phyloP scores from a whole-genome alignment of 106 monocot species.

The Amphibolis antarctica region DNA sequence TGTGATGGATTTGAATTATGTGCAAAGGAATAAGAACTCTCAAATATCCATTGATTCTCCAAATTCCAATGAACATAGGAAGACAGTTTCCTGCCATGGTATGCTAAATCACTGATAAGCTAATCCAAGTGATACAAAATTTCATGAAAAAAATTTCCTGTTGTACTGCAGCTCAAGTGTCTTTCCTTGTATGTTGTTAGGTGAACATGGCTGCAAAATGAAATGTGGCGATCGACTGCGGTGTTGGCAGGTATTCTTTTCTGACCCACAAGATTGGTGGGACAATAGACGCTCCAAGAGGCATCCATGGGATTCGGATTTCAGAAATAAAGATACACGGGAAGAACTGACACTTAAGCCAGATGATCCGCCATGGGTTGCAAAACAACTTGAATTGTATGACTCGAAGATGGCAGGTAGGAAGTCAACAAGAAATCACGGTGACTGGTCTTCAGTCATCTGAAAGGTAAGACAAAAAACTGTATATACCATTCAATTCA shows the following conservation, averaged over 20 bases:
- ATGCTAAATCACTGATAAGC: background rate
- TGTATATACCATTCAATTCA: too few relatives aligned
- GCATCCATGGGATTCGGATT: slow-evolving; percentile 28
- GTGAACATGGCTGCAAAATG: slow-evolving; percentile 5
- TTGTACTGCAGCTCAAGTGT: too few relatives aligned
- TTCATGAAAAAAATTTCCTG: background rate
- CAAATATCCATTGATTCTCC: slow-evolving; percentile 3
- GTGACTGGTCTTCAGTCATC: slow-evolving; percentile 2
- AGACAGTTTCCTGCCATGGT: slow-evolving; percentile 3
- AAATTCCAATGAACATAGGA: background rate
- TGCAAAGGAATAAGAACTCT: slow-evolving; percentile 9
- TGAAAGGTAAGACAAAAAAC: slow-evolving; percentile 1
- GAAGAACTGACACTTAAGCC: slow-evolving; percentile 15
- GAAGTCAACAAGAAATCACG: background rate
- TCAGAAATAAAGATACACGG: slow-evolving; percentile 12
- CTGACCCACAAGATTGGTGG: slow-evolving; percentile 76
- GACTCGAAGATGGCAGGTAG: slow-evolving; percentile 26
- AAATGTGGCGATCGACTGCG: slow-evolving; percentile 20
- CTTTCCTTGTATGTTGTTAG: background rate
- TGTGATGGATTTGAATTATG: slow-evolving; percentile 38
- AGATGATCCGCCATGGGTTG: slow-evolving; percentile 79
- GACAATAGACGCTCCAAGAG: slow-evolving; percentile 45
- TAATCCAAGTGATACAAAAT: background rate
- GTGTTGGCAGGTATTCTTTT: slow-evolving; percentile 81
- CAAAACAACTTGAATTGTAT: slow-evolving; percentile 56